Percentiles rank a stretch among this genome's conserved stretches.
phyloP scores from a whole-genome alignment of 2,329 filamentous ascomycete genomes.

The Xylariaceae sp. region DNA sequence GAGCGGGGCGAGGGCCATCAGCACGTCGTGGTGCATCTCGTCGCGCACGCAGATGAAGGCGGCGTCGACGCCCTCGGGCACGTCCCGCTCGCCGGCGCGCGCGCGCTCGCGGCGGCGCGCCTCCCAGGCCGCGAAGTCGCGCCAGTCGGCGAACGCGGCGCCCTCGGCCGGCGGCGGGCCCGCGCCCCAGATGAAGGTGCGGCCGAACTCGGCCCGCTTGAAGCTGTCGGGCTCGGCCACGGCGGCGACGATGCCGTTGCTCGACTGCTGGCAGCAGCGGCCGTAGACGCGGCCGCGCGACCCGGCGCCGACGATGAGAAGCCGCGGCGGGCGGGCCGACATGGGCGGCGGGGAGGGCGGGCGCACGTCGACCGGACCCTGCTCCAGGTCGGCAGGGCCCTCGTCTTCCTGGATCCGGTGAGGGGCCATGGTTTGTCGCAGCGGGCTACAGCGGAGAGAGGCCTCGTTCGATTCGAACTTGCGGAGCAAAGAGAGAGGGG shows the following conservation, averaged over 20 bases:
- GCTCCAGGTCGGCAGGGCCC: conserved; percentile 18
- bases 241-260: conserved; percentile 62
- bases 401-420: conserved; percentile 22
- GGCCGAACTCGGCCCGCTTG: conserved; percentile 66
- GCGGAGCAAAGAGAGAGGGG: too few species aligned
- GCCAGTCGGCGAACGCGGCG: conserved; percentile 68
- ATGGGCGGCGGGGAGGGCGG: conserved; percentile 34
- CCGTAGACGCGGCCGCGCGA: conserved; percentile 72
- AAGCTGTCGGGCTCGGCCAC: conserved; percentile 75
- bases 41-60: conserved; percentile 67
- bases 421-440: conserved; percentile 22
- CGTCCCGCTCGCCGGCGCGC: conserved; percentile 38
- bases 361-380: conserved; percentile 16
- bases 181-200: conserved; percentile 63
- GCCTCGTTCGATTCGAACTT: too few species aligned
- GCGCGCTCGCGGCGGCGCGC: conserved; percentile 47
- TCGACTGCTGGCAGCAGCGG: conserved; percentile 55
- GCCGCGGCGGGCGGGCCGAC: conserved; percentile 49
- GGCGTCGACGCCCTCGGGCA: conserved; percentile 52
- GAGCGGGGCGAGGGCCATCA: conserved; percentile 63
- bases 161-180: conserved; percentile 42
- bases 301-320: conserved; percentile 77
- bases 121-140: conserved; percentile 70
- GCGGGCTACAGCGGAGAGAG: too few species aligned
- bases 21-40: conserved; percentile 77